Conservation (phyloP, 2,329 filamentous ascomycete species). For the Emericellopsis atlantica region DNA sequence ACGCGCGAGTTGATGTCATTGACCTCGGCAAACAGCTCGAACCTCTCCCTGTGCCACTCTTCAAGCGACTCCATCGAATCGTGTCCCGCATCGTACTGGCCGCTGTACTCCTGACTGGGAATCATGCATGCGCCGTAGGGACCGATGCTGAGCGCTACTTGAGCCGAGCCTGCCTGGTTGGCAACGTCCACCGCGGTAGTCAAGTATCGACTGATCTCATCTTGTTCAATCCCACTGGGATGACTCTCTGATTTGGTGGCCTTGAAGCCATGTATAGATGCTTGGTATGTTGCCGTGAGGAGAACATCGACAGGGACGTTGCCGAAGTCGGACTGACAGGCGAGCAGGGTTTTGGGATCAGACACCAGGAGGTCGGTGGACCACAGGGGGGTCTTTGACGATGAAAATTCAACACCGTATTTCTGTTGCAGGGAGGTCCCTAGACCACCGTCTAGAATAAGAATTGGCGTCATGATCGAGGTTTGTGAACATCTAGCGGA, state of each 20-base stretch:
- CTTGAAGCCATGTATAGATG: slow-evolving; percentile 42
- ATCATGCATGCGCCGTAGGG: slow-evolving; percentile 57
- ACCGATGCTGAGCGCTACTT: slow-evolving; percentile 47
- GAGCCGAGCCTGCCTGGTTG: slow-evolving; percentile 11
- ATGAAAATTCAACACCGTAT: slow-evolving; percentile 37
- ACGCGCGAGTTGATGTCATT: slow-evolving; percentile 25
- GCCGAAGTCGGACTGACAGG: slow-evolving; percentile 44
- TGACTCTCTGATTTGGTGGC: slow-evolving; percentile 28
- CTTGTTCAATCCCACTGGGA: slow-evolving; percentile 27
- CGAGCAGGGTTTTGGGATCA: slow-evolving; percentile 33
- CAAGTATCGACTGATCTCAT: slow-evolving; percentile 26
- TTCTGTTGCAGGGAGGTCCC: slow-evolving; percentile 52
- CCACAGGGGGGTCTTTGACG: slow-evolving; percentile 45
- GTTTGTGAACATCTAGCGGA: neutral
- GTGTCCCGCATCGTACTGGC: slow-evolving; percentile 40
- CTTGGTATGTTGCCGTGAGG: slow-evolving; percentile 57
- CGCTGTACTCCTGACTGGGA: slow-evolving; percentile 54
- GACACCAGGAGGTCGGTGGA: slow-evolving; percentile 53
- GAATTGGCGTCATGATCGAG: slow-evolving; percentile 15
- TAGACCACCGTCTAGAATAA: slow-evolving; percentile 53
- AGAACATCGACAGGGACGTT: slow-evolving; percentile 47
- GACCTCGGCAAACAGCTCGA: slow-evolving; percentile 34
- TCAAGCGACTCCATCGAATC: slow-evolving; percentile 27
- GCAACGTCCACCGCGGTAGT: slow-evolving; percentile 30
- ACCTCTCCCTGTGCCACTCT: slow-evolving; percentile 43